Evolutionary conservation across 202 grass and related monocot genomes (phyloP).

Genomic region (Cymbopogon flexuosus): DNA sequence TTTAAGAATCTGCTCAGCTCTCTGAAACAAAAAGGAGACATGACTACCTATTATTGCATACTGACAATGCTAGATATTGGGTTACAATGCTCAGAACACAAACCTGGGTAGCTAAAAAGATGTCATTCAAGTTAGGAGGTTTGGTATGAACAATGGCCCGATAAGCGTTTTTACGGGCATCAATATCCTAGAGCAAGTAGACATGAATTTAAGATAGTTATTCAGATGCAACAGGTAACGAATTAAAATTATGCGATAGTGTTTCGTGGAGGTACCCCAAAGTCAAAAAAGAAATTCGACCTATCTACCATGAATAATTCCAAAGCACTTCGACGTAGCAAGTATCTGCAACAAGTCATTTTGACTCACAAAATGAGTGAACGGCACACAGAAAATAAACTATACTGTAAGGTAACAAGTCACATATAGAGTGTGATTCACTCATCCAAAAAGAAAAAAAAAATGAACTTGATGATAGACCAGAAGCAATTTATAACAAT

Average conservation of each 20-base stretch:
- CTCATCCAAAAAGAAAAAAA: conserved; percentile 17
- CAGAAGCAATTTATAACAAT: conserved; percentile 29
- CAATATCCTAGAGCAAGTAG: conserved; percentile 62
- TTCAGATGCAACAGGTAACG: not conserved
- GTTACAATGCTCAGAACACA: conserved; percentile 15
- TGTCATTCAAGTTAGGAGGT: conserved; percentile 88
- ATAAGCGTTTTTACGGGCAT: conserved; percentile 92
- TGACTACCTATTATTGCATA: conserved; percentile 11
- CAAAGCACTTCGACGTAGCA: conserved; percentile 92
- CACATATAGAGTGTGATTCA: conserved; percentile 5
- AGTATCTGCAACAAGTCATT: conserved; percentile 64
- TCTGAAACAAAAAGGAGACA: conserved; percentile 51
- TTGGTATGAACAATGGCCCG: conserved; percentile 82
- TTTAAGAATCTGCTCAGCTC: conserved; percentile 97
- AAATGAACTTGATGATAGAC: not conserved
- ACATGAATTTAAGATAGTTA: conserved; percentile 19
- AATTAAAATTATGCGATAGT: conserved; percentile 4
- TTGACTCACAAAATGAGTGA: conserved; percentile 22
- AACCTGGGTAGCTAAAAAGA: conserved; percentile 97
- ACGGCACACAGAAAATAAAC: not conserved
- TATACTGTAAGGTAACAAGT: not conserved
- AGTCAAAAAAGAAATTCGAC: conserved; percentile 98
- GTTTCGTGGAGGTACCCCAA: conserved; percentile 57
- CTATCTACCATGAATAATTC: conserved; percentile 99
- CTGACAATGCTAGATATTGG: conserved; percentile 13